A percentile compares a stretch with the other conserved stretches of the same genome.
These are phyloP conservation scores for Trichomonas vaginalis DNA, from an alignment of 208 protist genomes.

Conservation along the genomic window DNA sequence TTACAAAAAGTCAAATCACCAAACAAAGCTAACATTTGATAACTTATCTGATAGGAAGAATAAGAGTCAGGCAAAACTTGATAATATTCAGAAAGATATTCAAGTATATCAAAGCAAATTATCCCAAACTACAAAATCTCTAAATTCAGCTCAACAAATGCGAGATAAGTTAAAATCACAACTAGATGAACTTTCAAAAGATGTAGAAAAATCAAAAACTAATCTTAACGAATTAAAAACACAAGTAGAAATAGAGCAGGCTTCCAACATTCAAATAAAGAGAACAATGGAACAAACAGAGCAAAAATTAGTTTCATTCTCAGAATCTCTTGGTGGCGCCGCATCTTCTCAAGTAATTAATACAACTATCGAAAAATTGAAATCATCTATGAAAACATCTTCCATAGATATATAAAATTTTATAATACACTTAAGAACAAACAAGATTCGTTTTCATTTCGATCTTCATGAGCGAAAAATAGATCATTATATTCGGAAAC, in stretches of 20 bases:
- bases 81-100: background rate
- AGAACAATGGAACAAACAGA: background rate
- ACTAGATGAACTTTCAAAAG: background rate
- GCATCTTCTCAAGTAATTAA: background rate
- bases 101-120: background rate
- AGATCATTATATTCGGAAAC: no score
- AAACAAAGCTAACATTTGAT: background rate
- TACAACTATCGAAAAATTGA: no score
- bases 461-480: no score
- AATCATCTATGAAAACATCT: no score
- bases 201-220: background rate
- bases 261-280: background rate
- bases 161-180: background rate
- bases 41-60: background rate
- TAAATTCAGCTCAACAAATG: background rate
- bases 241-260: background rate
- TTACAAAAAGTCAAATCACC: background rate
- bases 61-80: background rate
- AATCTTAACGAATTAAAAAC: background rate
- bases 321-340: background rate
- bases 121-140: background rate
- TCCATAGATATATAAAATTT: no score
- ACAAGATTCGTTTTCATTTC: no score
- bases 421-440: no score
- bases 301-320: background rate